Percentiles rank a stretch among this genome's conserved stretches.
Conservation (phyloP, 129 eudicot species). For the Lactuca sativa region DNA sequence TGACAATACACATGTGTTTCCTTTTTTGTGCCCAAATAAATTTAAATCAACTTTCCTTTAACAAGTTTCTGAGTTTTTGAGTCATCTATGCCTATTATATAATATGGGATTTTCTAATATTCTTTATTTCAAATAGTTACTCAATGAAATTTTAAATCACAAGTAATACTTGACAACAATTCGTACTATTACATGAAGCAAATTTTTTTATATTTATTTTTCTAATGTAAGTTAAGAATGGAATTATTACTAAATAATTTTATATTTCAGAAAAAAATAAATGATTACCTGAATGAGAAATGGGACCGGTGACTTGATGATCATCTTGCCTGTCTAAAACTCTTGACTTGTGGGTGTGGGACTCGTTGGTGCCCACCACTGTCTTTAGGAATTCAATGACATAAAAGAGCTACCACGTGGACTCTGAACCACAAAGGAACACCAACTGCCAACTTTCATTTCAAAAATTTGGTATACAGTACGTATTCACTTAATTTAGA, state of each 20-base stretch:
- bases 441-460: conserved; percentile 13
- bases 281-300: conserved; percentile 33
- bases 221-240: neutral
- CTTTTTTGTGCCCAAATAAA: neutral
- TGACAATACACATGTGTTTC: neutral
- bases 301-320: conserved; percentile 30
- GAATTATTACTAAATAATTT: conserved; percentile 8
- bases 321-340: conserved; percentile 36
- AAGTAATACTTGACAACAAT: too few species aligned
- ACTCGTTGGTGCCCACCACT: conserved; percentile 17
- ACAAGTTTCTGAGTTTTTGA: neutral
- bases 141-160: too few species aligned
- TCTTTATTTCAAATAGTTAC: neutral
- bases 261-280: neutral
- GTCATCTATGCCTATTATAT: neutral
- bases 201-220: neutral
- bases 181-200: neutral
- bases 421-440: conserved; percentile 33
- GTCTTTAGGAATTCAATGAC: conserved; percentile 37
- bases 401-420: conserved; percentile 42
- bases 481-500: too few species aligned
- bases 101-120: too few species aligned
- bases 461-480: neutral
- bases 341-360: conserved; percentile 33
- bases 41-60: neutral